These are phyloP conservation scores for Xylaria digitata DNA, from an alignment of 2,329 filamentous ascomycete genomes.

Conservation along the genomic window DNA sequence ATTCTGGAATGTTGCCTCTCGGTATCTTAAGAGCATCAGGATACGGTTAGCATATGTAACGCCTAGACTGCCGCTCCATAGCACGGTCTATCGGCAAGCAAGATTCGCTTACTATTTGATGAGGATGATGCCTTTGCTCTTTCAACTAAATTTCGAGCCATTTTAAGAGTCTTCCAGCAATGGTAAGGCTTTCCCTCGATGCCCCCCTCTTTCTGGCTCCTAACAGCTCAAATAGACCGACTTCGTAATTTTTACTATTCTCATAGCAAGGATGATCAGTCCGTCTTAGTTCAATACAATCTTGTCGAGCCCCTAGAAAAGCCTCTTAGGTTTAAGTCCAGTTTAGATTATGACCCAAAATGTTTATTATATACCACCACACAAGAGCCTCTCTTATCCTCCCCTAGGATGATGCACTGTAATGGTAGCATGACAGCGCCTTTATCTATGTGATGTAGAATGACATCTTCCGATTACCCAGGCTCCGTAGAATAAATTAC, in stretches of 20 bases:
- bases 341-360: background rate
- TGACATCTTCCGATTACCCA: constrained; percentile 35
- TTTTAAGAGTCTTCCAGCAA: constrained; percentile 1
- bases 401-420: background rate
- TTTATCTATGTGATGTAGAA: constrained; percentile 7
- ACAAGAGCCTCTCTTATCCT: background rate
- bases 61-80: background rate
- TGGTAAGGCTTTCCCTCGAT: background rate
- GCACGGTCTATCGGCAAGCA: background rate
- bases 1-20: background rate
- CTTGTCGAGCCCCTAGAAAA: background rate
- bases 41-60: background rate
- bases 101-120: constrained; percentile 15
- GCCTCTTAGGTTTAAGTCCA: background rate
- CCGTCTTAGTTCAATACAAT: background rate
- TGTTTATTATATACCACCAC: background rate
- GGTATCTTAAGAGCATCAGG: background rate
- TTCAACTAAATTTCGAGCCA: constrained; percentile 16
- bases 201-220: background rate
- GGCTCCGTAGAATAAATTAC: constrained; percentile 37
- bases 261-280: background rate
- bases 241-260: background rate
- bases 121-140: constrained; percentile 7
- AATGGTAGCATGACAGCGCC: background rate
- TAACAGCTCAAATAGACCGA: background rate